These are phyloP conservation scores for Arabidopsis lyrata DNA, from an alignment of 441 rosid genomes.

Conservation along the genomic window DNA sequence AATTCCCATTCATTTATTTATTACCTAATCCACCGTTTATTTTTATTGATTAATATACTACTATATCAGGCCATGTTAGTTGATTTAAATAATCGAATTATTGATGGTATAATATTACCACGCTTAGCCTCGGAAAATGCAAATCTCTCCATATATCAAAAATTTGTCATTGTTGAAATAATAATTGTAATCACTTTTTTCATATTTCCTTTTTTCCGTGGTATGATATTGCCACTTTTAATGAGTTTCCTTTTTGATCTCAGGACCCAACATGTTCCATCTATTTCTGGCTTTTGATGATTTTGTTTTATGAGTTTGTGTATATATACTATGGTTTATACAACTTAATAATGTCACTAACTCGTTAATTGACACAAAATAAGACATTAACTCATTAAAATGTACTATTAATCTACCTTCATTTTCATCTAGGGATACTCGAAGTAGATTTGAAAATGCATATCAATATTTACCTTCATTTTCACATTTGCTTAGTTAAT, in stretches of 20 bases:
- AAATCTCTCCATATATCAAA: slow-evolving; percentile 24
- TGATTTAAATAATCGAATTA: slow-evolving; percentile 26
- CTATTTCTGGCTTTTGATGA: slow-evolving; percentile 21
- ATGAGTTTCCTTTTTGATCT: slow-evolving; percentile 39
- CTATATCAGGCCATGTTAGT: slow-evolving; percentile 32
- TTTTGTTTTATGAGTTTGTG: slow-evolving; percentile 20
- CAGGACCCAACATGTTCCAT: slow-evolving; percentile 43
- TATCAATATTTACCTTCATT: neutral
- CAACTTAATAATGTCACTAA: neutral
- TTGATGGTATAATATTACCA: slow-evolving; percentile 24
- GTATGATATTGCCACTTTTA: slow-evolving; percentile 42
- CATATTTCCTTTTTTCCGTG: neutral
- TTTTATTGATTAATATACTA: slow-evolving; percentile 8
- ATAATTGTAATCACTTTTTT: slow-evolving; percentile 37
- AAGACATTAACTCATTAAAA: neutral
- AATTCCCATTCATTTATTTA: slow-evolving; percentile 27
- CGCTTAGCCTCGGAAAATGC: slow-evolving; percentile 42
- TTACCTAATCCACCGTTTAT: slow-evolving; percentile 42
- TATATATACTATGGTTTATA: neutral
- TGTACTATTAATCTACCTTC: too few relatives aligned
- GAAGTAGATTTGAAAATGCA: too few relatives aligned
- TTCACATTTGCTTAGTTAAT: slow-evolving; percentile 19
- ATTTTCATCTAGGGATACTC: too few relatives aligned
- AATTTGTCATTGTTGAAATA: slow-evolving; percentile 8
- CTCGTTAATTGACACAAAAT: neutral